Conservation (phyloP, 2,329 filamentous ascomycete genomes). For the Thielaviopsis ethacetica region DNA sequence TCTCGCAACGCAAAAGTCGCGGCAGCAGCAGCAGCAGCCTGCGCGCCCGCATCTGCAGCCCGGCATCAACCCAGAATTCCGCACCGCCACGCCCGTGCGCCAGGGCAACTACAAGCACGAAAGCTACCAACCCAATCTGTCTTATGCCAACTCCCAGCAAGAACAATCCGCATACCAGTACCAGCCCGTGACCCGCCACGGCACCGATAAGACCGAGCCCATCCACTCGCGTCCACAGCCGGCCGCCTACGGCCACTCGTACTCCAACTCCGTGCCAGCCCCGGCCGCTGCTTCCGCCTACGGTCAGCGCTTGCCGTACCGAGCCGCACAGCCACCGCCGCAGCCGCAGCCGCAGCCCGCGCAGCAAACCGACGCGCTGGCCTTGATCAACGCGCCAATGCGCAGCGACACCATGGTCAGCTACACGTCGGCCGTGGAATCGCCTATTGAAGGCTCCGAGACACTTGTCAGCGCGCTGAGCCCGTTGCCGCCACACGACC, state of each 20-base stretch:
- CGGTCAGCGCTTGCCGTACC: background rate
- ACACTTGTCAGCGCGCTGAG: conserved; percentile 6
- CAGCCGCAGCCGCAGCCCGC: background rate
- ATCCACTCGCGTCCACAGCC: background rate
- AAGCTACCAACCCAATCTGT: background rate
- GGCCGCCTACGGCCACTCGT: background rate
- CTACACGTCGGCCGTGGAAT: conserved; percentile 9
- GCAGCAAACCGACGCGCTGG: too few species aligned
- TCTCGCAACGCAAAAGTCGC: background rate
- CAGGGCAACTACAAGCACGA: background rate
- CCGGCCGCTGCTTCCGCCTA: background rate
- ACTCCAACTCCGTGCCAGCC: background rate
- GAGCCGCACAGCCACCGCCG: background rate
- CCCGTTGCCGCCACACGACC: background rate
- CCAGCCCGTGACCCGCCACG: background rate
- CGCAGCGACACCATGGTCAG: conserved; percentile 8
- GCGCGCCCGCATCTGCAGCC: background rate
- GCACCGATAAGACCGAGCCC: background rate
- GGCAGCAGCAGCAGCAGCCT: background rate
- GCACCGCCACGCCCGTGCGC: background rate
- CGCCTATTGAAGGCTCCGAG: background rate
- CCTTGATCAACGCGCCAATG: background rate
- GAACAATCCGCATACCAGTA: background rate
- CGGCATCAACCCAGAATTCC: background rate
- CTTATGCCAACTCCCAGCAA: background rate